Percentiles rank a stretch among this genome's conserved stretches.
Evolutionary conservation across 441 rosid genomes (phyloP).

Genomic region (Adansonia grandidieri): DNA sequence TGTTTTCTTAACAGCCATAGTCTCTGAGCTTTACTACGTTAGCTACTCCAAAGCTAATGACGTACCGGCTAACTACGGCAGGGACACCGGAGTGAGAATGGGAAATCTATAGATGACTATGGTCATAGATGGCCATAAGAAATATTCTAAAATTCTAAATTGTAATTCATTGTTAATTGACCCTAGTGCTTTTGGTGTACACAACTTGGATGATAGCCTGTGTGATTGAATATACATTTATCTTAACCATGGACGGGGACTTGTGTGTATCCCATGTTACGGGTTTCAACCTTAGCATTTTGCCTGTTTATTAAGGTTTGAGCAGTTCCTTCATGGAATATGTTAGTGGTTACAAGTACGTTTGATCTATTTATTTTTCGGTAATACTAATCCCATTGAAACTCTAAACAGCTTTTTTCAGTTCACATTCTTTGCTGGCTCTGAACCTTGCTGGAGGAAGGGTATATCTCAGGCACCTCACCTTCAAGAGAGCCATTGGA

Average conservation of each 20-base stretch:
- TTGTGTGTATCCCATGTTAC: background rate
- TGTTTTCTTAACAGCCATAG: conserved; percentile 64
- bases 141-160: conserved; percentile 1
- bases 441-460: no score
- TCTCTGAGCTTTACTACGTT: conserved; percentile 72
- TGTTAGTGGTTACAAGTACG: background rate
- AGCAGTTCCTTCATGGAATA: background rate
- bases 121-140: background rate
- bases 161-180: conserved; percentile 14
- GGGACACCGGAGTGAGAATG: conserved; percentile 77
- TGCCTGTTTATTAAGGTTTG: background rate
- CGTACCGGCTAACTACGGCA: conserved; percentile 32
- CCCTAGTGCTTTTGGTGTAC: conserved; percentile 10
- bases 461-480: no score
- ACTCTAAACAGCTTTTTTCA: no score
- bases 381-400: no score
- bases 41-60: conserved; percentile 64
- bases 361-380: no score
- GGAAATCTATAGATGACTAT: conserved; percentile 50
- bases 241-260: background rate
- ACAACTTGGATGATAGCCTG: background rate
- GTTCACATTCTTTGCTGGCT: no score
- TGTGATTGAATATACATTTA: background rate
- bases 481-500: no score
- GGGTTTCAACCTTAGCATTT: background rate